Conservation (phyloP, 164 flowering plant genomes). For the Dillenia turbinata region DNA sequence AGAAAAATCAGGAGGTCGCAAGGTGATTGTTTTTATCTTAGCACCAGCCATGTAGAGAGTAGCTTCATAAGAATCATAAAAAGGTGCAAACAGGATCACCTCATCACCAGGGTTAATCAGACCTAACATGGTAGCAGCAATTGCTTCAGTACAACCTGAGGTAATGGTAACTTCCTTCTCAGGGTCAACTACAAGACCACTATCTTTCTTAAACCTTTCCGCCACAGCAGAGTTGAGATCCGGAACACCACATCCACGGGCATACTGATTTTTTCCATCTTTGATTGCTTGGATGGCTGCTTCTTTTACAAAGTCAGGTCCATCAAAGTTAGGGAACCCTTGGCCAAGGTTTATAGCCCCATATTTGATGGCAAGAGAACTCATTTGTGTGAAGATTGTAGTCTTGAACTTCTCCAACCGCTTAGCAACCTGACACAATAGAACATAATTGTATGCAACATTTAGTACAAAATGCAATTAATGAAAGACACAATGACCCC, state of each 20-base stretch:
- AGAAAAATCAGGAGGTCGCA: constrained; percentile 85
- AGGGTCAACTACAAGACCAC: constrained; percentile 81
- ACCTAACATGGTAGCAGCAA: constrained; percentile 93
- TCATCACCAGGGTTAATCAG: constrained; percentile 95
- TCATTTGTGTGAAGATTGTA: constrained; percentile 96
- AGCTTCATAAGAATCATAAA: constrained; percentile 95
- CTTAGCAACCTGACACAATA: constrained; percentile 68
- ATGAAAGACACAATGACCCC: no score
- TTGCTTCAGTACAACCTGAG: constrained; percentile 98
- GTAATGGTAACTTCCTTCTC: constrained; percentile 95
- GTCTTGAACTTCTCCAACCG: constrained; percentile 97
- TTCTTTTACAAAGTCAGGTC: constrained; percentile 96
- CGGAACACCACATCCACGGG: constrained; percentile 89
- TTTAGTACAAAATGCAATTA: not conserved
- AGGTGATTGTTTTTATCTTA: constrained; percentile 55
- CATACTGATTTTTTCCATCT: constrained; percentile 96
- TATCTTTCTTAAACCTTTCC: constrained; percentile 74
- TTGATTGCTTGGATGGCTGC: constrained; percentile 89
- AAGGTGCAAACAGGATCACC: constrained; percentile 91
- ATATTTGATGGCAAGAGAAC: constrained; percentile 83
- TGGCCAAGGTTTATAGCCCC: constrained; percentile 98
- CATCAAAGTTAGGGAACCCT: constrained; percentile 97
- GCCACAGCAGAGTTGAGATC: constrained; percentile 83
- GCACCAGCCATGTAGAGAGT: constrained; percentile 98
- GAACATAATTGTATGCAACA: not conserved